Evolutionary conservation across 78 protist genomes (phyloP), one percentile per base, ranked within the genome.

Genomic region (Isochrysis galbana): DNA sequence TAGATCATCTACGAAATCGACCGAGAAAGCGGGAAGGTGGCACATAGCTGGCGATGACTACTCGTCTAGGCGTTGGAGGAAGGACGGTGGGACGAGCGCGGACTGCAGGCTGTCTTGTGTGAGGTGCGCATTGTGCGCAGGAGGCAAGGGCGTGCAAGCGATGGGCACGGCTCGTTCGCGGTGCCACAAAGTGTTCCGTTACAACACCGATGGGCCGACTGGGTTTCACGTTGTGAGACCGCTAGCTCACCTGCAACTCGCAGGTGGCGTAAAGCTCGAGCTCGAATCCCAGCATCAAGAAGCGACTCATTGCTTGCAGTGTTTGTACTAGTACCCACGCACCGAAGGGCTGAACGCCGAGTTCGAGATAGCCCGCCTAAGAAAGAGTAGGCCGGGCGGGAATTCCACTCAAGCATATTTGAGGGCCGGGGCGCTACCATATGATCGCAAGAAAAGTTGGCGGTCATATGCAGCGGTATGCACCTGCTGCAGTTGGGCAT

Each of bases 241-340:
- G 61, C 61, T 51, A 51, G 14, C 14, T 61, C 4, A 23, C n/a
- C 36, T 21, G 23, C 19, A 11, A 14, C 84, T 77, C 84, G 84
- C 84, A 77, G 32, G 23, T 17, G 14, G 45, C 21, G 47, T 39
- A 77, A 32, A 77, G 44, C 46, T 77, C 84, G 32, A 77, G 47
- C 46, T 77, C 84, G 84, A 77, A 77, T 23, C 84, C 84, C 34
- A 77, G 84, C 84, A 39, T 36, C 82, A 34, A 41, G 44, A 34
- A 7, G 42, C 44, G 36, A 41, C 82, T 4, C 74, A 61, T 11
- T 10, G 74, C 26, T 32, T 7, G n/a, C n/a, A 61, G 74, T 32
- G 74, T 61, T 32, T 61, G 74, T 32, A 21, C 23, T 10, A 61
- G 74, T 32, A 61, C 74, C 74, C 84, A 77, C 14, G 47, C 3